phyloP scores from a whole-genome alignment of 2,329 filamentous ascomycete species.

The Botrytis tulipae region DNA sequence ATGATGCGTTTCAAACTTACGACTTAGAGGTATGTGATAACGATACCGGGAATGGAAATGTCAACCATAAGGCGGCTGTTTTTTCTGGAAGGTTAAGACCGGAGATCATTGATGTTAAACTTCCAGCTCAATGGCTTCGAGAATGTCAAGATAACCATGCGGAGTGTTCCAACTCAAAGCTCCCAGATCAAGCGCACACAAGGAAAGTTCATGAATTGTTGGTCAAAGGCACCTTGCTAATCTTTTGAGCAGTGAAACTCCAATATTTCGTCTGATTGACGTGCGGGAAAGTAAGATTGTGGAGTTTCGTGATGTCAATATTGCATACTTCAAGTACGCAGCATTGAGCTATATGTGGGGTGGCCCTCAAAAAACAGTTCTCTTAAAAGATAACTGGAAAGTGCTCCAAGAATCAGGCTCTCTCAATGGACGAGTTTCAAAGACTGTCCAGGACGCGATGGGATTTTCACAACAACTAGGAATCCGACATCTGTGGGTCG shows the following conservation, averaged over 20 bases:
- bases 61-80: neutral
- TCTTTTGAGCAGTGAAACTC: neutral
- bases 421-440: slow-evolving; percentile 1
- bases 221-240: neutral
- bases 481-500: slow-evolving; percentile 25
- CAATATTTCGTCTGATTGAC: slow-evolving; percentile 16
- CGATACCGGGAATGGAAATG: neutral
- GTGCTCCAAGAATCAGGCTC: neutral
- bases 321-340: slow-evolving; percentile 22
- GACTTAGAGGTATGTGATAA: neutral
- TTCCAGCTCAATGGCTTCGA: neutral
- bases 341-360: slow-evolving; percentile 27
- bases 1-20: neutral
- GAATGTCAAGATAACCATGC: neutral
- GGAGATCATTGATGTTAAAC: neutral
- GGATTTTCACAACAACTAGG: slow-evolving; percentile 19
- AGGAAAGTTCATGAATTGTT: neutral
- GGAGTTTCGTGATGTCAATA: slow-evolving; percentile 11
- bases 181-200: neutral
- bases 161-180: neutral
- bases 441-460: slow-evolving; percentile 24
- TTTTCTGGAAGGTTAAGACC: neutral
- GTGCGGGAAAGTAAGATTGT: slow-evolving; percentile 8
- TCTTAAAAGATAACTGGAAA: neutral
- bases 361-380: slow-evolving; percentile 6